Evolutionary conservation across 2,329 filamentous ascomycete species (phyloP), one percentile per base, ranked within the genome.

Genomic region (Aureobasidium pullulans): DNA sequence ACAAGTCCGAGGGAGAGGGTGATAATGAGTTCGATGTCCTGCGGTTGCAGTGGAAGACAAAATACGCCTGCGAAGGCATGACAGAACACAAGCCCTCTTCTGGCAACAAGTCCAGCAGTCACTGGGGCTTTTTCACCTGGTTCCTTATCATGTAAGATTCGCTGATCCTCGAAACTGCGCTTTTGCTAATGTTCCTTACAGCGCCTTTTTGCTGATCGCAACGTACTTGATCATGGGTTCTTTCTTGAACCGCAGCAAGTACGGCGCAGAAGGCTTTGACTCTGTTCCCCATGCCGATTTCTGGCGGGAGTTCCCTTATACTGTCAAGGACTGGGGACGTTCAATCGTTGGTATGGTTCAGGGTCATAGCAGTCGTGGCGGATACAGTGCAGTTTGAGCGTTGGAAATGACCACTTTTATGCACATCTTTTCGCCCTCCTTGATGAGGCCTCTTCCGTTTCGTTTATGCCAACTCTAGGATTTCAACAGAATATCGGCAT

Each of bases 161-260:
- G 23, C 44, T 43, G 5, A n/a, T 28, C 28, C 19, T 9, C 43
- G 29, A 9, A 11, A n/a, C 37, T 13, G 28, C 11, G 5, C 19
- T 40, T 57, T 47, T 32, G 31, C 34, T 48, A 40, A 54, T 9
- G 4, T 64, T 44, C 62, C 54, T 11, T 31, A 36, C 65, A 96
- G 92, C 66, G 76, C 87, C 61, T 99, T 99, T 82, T 81, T 97
- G 63, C 84, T 84, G 47, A 87, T 85, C 42, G 90, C 94, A 1
- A 78, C 92, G 28, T 99, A 97, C 76, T 86, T 99, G 65, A 96
- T 97, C 72, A 97, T 97, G 70, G 92, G 93, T 64, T 96, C 92
- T 19, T 99, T 94, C 94, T 85, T 97, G 72, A 97, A 97, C 79
- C 97, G 97, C 81, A 96, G 91, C 77, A 89, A 92, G 63, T 96